These are phyloP conservation scores for Alternaria incomplexa DNA, from an alignment of 2,329 filamentous ascomycete species.

Conservation along the genomic window DNA sequence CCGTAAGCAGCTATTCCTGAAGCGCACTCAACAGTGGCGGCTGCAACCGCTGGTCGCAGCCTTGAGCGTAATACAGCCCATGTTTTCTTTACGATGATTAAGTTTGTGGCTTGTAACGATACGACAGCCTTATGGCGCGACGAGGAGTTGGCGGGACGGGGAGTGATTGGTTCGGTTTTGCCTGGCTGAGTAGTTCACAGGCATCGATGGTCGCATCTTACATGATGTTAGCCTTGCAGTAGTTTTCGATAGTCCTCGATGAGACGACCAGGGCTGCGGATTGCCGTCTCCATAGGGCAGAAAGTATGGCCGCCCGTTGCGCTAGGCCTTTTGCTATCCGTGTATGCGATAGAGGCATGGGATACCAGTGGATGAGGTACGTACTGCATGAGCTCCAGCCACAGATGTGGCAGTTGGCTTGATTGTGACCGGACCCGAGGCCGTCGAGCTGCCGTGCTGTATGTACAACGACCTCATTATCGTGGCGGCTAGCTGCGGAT, in stretches of 20 bases:
- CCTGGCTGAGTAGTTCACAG: conserved; percentile 1
- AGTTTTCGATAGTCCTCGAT: conserved; percentile 9
- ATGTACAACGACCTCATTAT: conserved; percentile 1
- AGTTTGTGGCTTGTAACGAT: conserved; percentile 16
- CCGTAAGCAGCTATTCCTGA: conserved; percentile 8
- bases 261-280: conserved; percentile 2
- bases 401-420: background rate
- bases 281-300: conserved; percentile 1
- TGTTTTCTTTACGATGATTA: conserved; percentile 23
- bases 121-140: background rate
- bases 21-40: conserved; percentile 5
- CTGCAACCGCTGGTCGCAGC: conserved; percentile 17
- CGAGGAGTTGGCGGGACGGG: background rate
- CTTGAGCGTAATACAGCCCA: conserved; percentile 1
- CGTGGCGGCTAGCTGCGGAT: background rate
- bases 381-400: conserved; percentile 1
- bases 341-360: conserved; percentile 1
- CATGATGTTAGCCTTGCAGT: conserved; percentile 12
- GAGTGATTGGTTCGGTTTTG: conserved; percentile 12
- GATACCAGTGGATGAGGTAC: background rate
- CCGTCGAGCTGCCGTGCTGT: background rate
- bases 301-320: conserved; percentile 1
- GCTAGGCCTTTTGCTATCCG: conserved; percentile 3
- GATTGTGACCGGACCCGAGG: background rate
- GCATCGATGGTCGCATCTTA: conserved; percentile 2